A percentile compares a stretch with the other conserved stretches of the same genome.
phyloP scores from a whole-genome alignment of 2,329 filamentous ascomycete genomes.

The Colletotrichum tamarilloi region DNA sequence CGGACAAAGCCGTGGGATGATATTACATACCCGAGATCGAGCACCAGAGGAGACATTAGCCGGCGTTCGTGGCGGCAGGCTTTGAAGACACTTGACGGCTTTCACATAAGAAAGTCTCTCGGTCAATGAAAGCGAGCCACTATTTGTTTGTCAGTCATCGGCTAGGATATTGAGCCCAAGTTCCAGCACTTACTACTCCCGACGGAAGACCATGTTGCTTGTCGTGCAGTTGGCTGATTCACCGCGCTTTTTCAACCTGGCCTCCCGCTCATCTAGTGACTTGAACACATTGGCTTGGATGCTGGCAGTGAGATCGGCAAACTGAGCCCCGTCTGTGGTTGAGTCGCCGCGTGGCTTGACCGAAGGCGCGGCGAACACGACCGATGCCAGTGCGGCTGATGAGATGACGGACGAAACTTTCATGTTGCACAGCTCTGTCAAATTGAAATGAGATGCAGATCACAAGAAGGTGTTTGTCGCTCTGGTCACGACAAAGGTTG shows the following conservation, averaged over 20 bases:
- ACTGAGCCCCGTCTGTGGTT: constrained; percentile 25
- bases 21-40: constrained; percentile 49
- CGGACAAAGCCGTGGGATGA: too few species aligned
- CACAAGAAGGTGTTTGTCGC: neutral
- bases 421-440: constrained; percentile 2
- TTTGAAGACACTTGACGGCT: constrained; percentile 57
- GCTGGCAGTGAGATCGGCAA: constrained; percentile 36
- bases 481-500: neutral
- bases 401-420: constrained; percentile 33
- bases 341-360: constrained; percentile 30
- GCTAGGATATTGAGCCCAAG: neutral
- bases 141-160: constrained; percentile 8
- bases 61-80: constrained; percentile 48
- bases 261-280: constrained; percentile 36
- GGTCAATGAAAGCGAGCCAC: constrained; percentile 43
- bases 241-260: constrained; percentile 37
- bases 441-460: neutral
- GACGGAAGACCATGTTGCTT: constrained; percentile 41
- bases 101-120: constrained; percentile 55
- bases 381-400: constrained; percentile 32
- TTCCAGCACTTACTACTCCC: constrained; percentile 42
- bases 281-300: constrained; percentile 37
- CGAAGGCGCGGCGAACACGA: constrained; percentile 28
- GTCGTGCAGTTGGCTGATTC: constrained; percentile 39
- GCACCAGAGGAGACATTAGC: constrained; percentile 52